Evolutionary conservation across 1,284 basidiomycete genomes (phyloP).

Genomic region (Ustilago shanxiensis): DNA sequence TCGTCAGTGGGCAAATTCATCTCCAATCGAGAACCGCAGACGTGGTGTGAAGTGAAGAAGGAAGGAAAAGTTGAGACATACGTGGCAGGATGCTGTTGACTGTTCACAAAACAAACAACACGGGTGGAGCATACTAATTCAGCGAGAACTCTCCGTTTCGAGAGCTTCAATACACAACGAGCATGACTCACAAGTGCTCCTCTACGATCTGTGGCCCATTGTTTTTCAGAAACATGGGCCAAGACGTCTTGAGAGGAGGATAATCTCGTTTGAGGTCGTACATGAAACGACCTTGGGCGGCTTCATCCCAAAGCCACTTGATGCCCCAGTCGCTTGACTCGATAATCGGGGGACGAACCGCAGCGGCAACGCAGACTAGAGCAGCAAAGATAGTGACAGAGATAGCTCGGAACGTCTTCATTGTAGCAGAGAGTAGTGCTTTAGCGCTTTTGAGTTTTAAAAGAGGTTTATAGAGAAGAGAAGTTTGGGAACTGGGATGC

Average conservation of each 20-base stretch:
- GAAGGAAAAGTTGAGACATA: neutral
- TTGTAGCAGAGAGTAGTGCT: neutral
- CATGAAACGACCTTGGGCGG: neutral
- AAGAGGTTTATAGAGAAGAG: neutral
- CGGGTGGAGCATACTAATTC: no score
- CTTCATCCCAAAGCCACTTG: slow-evolving; percentile 4
- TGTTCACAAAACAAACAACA: neutral
- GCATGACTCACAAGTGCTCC: neutral
- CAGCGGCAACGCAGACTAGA: neutral
- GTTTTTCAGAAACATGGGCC: neutral
- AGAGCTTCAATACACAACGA: no score
- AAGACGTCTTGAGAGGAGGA: neutral
- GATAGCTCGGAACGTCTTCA: neutral
- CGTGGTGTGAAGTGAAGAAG: no score
- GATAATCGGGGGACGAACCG: neutral
- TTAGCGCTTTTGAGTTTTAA: no score
- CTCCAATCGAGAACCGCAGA: no score
- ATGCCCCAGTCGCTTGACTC: slow-evolving; percentile 1
- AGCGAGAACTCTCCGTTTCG: no score
- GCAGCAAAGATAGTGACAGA: neutral
- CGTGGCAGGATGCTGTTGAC: neutral
- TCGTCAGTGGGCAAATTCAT: no score
- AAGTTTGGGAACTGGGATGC: neutral
- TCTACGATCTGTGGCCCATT: neutral
- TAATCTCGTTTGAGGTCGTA: neutral